Base-by-base conservation (phyloP, 176 grass and related monocot genomes). In the Typha latifolia region DNA sequence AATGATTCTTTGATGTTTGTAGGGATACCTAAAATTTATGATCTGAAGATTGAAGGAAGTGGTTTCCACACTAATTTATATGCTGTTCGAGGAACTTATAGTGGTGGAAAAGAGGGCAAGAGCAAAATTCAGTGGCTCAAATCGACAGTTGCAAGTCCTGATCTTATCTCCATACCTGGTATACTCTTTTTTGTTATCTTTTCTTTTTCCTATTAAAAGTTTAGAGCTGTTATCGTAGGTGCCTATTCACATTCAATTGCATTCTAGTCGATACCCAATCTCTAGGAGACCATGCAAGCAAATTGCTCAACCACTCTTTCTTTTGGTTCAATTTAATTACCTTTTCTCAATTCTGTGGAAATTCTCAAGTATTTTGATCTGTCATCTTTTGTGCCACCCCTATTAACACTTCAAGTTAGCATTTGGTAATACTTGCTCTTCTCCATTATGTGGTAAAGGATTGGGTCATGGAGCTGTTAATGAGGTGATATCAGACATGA, bases 131-230 rank as follows among this genome's bases (percentile, higher is more conserved):
- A 97, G 55, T 97, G 94, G 94, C 83, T 97, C 18, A 91, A 86
- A 69, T 85, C 94, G 8, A 90, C 93, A 89, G 86, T 93, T 29
- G 94, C 89, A 82, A 99, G 94, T 64, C 94, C 94, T 75, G 94
- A 99, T 78, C 85, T 99, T 70, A 99, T 99, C 64, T 99, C 89
- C 10, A 87, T 99, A 80, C 89, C 94, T 84, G 94, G 94, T 99
- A 84, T 57, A 73, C 21, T 43, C 67, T 5, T 18, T 57, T 57
- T 7, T 14, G n/a, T 5, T 15, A 53, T 53, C n/a, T 37, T 8
- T 8, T 37, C 5, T 6, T 6, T 37, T 37, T 6, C 7, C 34
- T 37, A 37, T 37, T 37, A 37, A 4, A 37, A 37, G 34, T 37
- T 37, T 26, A 37, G 15, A 57, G 20, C 19, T 9, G n/a, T 9